phyloP scores from a whole-genome alignment of 208 protist species.

The Leishmania arabica region DNA sequence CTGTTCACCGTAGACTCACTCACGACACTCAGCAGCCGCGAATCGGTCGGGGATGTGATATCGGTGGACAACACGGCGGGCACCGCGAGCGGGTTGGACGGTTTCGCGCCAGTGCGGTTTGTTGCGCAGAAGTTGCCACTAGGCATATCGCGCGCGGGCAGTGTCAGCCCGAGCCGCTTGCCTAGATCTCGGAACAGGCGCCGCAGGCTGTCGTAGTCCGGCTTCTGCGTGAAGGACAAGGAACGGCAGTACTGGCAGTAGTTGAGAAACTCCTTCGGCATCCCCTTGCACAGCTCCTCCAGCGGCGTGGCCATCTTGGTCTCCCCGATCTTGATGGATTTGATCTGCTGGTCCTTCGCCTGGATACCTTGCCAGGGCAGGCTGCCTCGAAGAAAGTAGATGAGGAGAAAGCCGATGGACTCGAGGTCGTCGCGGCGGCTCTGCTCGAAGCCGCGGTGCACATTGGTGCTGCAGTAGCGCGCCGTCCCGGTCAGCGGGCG shows the following conservation, averaged over 20 bases:
- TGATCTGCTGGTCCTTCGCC: constrained; percentile 69
- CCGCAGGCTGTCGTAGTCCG: constrained; percentile 83
- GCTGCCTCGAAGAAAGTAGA: constrained; percentile 93
- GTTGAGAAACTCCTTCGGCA: constrained; percentile 68
- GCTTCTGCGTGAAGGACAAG: constrained; percentile 72
- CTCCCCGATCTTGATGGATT: constrained; percentile 82
- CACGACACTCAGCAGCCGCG: constrained; percentile 21
- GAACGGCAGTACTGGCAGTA: constrained; percentile 80
- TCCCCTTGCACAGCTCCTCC: constrained; percentile 66
- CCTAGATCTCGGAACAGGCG: constrained; percentile 61
- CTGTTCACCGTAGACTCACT: constrained; percentile 16
- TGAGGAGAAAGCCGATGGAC: constrained; percentile 91
- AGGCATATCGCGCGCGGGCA: constrained; percentile 4
- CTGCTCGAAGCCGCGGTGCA: constrained; percentile 98
- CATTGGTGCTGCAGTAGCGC: constrained; percentile 99
- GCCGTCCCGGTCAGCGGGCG: constrained; percentile 99
- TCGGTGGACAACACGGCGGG: background rate
- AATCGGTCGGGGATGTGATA: constrained; percentile 4
- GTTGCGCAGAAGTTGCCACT: background rate
- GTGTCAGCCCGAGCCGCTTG: constrained; percentile 30
- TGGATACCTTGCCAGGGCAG: constrained; percentile 95
- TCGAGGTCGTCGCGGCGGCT: constrained; percentile 95
- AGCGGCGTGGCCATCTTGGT: constrained; percentile 80
- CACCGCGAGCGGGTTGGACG: constrained; percentile 15
- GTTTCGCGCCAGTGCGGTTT: constrained; percentile 7